Conservation (phyloP, 2,329 filamentous ascomycete species). For the Aspergillus uvarum region DNA sequence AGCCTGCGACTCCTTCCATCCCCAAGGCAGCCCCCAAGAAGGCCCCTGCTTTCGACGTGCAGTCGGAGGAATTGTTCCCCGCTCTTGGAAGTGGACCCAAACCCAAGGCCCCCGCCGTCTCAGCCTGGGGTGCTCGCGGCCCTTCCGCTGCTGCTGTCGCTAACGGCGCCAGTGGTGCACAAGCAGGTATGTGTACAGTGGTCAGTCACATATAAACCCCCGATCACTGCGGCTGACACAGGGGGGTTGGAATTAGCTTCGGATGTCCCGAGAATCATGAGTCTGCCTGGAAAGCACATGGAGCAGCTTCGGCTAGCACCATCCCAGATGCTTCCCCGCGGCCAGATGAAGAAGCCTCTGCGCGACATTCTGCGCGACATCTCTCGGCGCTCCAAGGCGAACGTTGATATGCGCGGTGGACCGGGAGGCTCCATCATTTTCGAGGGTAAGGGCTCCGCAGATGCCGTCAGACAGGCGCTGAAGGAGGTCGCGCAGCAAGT, state of each 20-base stretch:
- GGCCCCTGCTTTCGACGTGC: constrained; percentile 67
- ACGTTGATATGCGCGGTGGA: constrained; percentile 73
- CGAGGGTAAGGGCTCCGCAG: constrained; percentile 78
- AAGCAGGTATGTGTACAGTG: constrained; percentile 48
- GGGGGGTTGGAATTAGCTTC: constrained; percentile 17
- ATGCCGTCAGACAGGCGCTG: constrained; percentile 81
- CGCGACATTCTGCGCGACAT: constrained; percentile 85
- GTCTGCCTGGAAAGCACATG: constrained; percentile 77
- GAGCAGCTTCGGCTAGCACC: constrained; percentile 74
- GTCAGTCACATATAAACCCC: not conserved
- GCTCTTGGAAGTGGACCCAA: constrained; percentile 74
- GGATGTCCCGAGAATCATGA: constrained; percentile 59
- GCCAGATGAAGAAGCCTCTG: constrained; percentile 79
- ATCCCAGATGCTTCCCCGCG: constrained; percentile 71
- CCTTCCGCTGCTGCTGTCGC: constrained; percentile 39
- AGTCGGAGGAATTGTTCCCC: constrained; percentile 92
- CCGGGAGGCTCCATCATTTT: constrained; percentile 74
- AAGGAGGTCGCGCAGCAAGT: constrained; percentile 87
- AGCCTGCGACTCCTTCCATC: constrained; percentile 34
- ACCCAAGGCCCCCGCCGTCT: constrained; percentile 60
- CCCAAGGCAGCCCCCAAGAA: constrained; percentile 43
- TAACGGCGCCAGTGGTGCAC: constrained; percentile 56
- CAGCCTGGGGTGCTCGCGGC: constrained; percentile 74
- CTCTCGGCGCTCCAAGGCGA: constrained; percentile 86
- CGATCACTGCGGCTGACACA: not conserved